These are phyloP conservation scores for Zelopaecilomyces penicillatus DNA, from an alignment of 2,329 filamentous ascomycete genomes.

Conservation along the genomic window DNA sequence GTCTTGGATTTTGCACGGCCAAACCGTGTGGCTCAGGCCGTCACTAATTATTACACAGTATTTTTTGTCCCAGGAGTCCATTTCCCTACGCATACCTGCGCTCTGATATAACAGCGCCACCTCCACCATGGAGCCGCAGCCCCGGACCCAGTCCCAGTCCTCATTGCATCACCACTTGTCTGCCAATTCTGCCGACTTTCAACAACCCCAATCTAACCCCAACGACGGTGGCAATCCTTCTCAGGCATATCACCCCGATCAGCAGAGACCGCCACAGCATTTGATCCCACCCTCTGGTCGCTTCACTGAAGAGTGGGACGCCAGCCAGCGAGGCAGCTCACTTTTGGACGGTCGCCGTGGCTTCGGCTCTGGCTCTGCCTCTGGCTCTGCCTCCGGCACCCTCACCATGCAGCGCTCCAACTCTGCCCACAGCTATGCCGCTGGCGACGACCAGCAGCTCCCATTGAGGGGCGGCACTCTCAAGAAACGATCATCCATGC, in stretches of 20 bases:
- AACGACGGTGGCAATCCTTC: slow-evolving; percentile 1
- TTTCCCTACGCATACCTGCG: background rate
- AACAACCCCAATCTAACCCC: slow-evolving; percentile 4
- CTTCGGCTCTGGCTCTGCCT: slow-evolving; percentile 13
- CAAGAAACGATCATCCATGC: slow-evolving; percentile 79
- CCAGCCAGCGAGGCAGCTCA: slow-evolving; percentile 57
- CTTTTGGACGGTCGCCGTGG: slow-evolving; percentile 42
- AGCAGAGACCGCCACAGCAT: slow-evolving; percentile 14
- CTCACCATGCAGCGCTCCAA: slow-evolving; percentile 49
- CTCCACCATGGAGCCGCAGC: slow-evolving; percentile 23
- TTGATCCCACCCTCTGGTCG: slow-evolving; percentile 31
- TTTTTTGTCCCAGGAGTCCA: background rate
- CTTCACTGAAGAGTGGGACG: slow-evolving; percentile 66
- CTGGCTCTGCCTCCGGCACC: slow-evolving; percentile 1
- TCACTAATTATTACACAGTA: background rate
- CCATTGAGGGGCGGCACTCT: slow-evolving; percentile 59
- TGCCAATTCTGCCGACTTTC: slow-evolving; percentile 12
- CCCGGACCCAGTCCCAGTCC: slow-evolving; percentile 8
- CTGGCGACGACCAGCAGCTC: slow-evolving; percentile 35
- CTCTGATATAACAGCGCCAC: background rate
- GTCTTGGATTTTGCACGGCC: background rate
- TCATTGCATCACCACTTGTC: slow-evolving; percentile 15
- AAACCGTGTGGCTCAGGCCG: background rate
- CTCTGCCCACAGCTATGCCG: slow-evolving; percentile 47
- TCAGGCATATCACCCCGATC: slow-evolving; percentile 5